A percentile compares a stretch with the other conserved stretches of the same genome.
These are phyloP conservation scores for Knufia petricola DNA, from an alignment of 2,329 filamentous ascomycete species.

Conservation along the genomic window DNA sequence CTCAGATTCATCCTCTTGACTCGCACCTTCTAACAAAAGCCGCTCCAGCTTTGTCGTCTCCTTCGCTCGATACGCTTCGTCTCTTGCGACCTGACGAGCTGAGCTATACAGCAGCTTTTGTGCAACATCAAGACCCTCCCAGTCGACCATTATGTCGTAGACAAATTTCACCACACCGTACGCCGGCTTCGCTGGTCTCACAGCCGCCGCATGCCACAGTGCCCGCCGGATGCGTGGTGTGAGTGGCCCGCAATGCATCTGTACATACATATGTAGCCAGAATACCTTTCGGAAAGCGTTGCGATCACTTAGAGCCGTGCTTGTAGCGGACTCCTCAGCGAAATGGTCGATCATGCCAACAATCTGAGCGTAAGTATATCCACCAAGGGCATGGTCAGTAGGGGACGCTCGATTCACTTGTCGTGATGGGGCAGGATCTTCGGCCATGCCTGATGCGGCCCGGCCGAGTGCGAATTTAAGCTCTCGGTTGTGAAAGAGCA, in stretches of 20 bases:
- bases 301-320: constrained; percentile 23
- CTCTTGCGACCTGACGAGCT: background rate
- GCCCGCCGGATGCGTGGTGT: constrained; percentile 37
- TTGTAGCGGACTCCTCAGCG: constrained; percentile 9
- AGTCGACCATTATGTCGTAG: background rate
- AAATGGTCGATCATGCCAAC: constrained; percentile 32
- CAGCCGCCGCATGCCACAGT: constrained; percentile 41
- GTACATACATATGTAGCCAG: constrained; percentile 39
- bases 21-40: background rate
- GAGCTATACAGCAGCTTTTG: background rate
- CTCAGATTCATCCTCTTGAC: no score
- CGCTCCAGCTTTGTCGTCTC: background rate
- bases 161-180: constrained; percentile 34
- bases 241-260: constrained; percentile 34
- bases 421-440: background rate
- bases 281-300: constrained; percentile 38
- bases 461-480: constrained; percentile 3
- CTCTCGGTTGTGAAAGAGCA: constrained; percentile 4
- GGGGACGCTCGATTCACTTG: background rate
- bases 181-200: constrained; percentile 31
- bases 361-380: constrained; percentile 31
- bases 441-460: background rate
- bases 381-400: background rate
- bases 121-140: background rate
- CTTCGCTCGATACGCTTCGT: background rate